Base-by-base conservation (phyloP, 2,329 filamentous ascomycete genomes). In the Chalaropsis thielavioides region DNA sequence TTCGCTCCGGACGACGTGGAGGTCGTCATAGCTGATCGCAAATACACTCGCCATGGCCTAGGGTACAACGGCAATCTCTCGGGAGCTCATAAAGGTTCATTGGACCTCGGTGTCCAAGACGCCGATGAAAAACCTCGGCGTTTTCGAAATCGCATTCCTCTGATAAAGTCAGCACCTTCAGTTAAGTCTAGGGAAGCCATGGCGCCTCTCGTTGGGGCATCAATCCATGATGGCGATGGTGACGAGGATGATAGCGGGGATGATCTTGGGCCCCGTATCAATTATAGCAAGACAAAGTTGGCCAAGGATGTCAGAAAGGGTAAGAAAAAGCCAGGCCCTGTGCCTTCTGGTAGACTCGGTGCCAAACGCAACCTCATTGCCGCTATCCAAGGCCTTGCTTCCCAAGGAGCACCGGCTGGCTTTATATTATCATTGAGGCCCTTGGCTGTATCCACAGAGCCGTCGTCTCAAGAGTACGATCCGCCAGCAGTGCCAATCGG, bases 1-100 rank as follows among this genome's bases (percentile, higher is more conserved):
- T 97, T 97, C 74, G 91, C 92, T 1, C 94, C 94, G 0, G 86
- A 90, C 56, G 88, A 96, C 71, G 81, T 86, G 19, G 2, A 75
- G 77, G 1, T 85, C 91, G 80, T 85, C 90, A 68, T 76, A 75
- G 0, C 84, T 66, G 72, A 79, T 2, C 81, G 78, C 63, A 91
- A 91, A 73, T 80, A 79, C 11, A 84, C 90, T 70, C 80, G 81
- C 49, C 88, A 85, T 72, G 89, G 89, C 0, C 73, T 94, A 0
- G 89, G 89, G n/a, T 40, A 61, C 41, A 3, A 38, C 49, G 17
- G 35, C 49, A 46, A 15, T n/a, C 13, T 31, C 17, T 35, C 22
- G n/a, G 60, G 22, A 35, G 19, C 38, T 5, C 54, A n/a, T 3
- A 15, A 58, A 58, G 54, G 17, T 13, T 46, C 35, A 7, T 13